phyloP scores from a whole-genome alignment of 1,284 basidiomycete species.

The Austropuccinia psidii region DNA sequence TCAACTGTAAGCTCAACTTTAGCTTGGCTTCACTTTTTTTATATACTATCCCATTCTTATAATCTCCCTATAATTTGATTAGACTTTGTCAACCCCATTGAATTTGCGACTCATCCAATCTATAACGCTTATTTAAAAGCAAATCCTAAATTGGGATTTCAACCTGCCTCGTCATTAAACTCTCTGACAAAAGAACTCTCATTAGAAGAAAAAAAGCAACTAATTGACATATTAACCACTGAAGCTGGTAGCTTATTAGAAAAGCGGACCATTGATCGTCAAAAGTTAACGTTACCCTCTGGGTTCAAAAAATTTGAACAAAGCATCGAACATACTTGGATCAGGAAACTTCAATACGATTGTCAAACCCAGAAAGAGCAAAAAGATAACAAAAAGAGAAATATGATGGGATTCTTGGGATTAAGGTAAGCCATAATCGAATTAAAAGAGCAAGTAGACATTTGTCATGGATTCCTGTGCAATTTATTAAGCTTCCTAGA shows the following conservation, averaged over 20 bases:
- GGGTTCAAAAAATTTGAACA: slow-evolving; percentile 11
- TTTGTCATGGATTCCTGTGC: not conserved
- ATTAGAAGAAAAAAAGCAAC: not conserved
- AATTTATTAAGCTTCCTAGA: too few species aligned
- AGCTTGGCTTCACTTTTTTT: not conserved
- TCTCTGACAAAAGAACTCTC: not conserved
- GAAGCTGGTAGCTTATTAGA: slow-evolving; percentile 8
- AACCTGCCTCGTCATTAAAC: slow-evolving; percentile 36
- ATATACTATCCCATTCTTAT: not conserved
- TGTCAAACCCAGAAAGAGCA: slow-evolving; percentile 4
- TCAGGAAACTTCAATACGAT: slow-evolving; percentile 23
- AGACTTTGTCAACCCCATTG: slow-evolving; percentile 70
- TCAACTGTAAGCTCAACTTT: slow-evolving; percentile 14
- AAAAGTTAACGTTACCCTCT: slow-evolving; percentile 1
- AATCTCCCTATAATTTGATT: not conserved
- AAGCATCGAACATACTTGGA: slow-evolving; percentile 15
- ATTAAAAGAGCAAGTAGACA: too few species aligned
- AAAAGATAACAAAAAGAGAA: slow-evolving; percentile 2
- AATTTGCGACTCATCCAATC: slow-evolving; percentile 68
- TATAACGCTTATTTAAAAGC: slow-evolving; percentile 41
- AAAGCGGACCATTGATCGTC: not conserved
- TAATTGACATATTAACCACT: not conserved
- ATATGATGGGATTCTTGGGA: slow-evolving; percentile 29
- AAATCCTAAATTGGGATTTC: slow-evolving; percentile 40
- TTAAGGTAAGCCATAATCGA: slow-evolving; percentile 7